Base-by-base conservation (phyloP, 805 yeast genomes). In the Sugiyamaella floridensis region DNA sequence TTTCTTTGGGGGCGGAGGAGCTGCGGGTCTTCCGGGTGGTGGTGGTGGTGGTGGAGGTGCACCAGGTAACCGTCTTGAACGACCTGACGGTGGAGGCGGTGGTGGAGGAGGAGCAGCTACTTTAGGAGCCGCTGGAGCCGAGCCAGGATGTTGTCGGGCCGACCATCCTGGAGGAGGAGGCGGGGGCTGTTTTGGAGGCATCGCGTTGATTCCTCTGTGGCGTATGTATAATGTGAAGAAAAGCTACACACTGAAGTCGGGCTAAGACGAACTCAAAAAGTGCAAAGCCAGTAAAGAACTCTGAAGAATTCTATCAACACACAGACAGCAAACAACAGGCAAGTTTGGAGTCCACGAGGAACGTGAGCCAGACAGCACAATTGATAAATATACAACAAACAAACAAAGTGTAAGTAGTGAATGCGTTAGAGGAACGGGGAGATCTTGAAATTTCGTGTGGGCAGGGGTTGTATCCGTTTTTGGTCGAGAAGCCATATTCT, bases 151-250 rank as follows among this genome's bases (percentile, higher is more conserved):
- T 41, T 49, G 56, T 7, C 57, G 52, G 16, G 45, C 51, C 18
- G 61, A 55, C 44, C 61, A 40, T 10, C 63, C 66, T 22, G 70
- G 65, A n/a, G 68, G 67, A 1, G 71, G 67, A 16, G 71, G 69
- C 26, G 66, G 66, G 12, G 59, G 53, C 11, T 11, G 43, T 19
- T 16, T 41, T 12, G 22, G 43, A 12, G 43, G 19, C 43, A 41
- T 41, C 16, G 12, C 4, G 16, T n/a, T 41, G 9, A 3, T 11
- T 41, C 16, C 22, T 41, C 22, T 41, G 22, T 19, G 43, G 43
- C 43, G 22, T 16, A 10, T 11, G 7, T 12, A 19, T 10, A 8
- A 22, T 22, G 26, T 22, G 26, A 22, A 22, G 26, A 22, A 22
- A 22, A 22, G 26, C 26, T 22, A 22, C 26, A 22, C 26, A 22